These are phyloP conservation scores for Colletotrichum sp. DNA, from an alignment of 2,329 filamentous ascomycete species.

Conservation along the genomic window DNA sequence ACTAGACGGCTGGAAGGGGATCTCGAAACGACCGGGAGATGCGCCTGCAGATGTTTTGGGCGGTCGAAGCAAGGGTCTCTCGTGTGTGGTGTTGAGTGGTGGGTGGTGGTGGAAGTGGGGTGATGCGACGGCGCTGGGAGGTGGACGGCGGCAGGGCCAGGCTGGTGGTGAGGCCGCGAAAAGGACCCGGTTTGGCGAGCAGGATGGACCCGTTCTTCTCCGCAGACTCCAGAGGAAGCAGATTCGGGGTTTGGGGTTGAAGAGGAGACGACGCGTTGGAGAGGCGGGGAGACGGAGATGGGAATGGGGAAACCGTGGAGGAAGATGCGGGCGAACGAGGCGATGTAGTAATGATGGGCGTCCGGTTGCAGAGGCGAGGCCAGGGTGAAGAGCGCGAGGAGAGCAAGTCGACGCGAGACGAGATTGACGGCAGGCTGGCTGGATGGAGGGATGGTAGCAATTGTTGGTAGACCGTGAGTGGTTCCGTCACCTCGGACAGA, in stretches of 20 bases:
- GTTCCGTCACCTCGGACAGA: not conserved
- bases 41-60: conserved; percentile 5
- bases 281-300: not conserved
- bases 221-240: conserved; percentile 5
- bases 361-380: not conserved
- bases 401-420: not conserved
- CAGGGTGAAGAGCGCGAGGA: not conserved
- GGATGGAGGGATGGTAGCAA: not conserved
- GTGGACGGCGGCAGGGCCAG: not conserved
- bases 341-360: not conserved
- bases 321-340: not conserved
- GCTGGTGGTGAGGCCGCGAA: conserved; percentile 2
- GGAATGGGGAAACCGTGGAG: not conserved
- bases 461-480: not conserved
- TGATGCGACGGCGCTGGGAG: not conserved
- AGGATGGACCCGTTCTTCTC: conserved; percentile 6
- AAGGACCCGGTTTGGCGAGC: conserved; percentile 5
- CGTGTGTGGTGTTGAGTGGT: not conserved
- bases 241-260: conserved; percentile 10
- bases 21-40: conserved; percentile 9
- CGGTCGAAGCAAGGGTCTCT: not conserved
- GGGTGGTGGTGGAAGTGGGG: conserved; percentile 8
- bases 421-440: not conserved
- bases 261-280: not conserved
- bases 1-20: not conserved